Base-by-base conservation (phyloP, 441 rosid species). In the Populus hybrid region DNA sequence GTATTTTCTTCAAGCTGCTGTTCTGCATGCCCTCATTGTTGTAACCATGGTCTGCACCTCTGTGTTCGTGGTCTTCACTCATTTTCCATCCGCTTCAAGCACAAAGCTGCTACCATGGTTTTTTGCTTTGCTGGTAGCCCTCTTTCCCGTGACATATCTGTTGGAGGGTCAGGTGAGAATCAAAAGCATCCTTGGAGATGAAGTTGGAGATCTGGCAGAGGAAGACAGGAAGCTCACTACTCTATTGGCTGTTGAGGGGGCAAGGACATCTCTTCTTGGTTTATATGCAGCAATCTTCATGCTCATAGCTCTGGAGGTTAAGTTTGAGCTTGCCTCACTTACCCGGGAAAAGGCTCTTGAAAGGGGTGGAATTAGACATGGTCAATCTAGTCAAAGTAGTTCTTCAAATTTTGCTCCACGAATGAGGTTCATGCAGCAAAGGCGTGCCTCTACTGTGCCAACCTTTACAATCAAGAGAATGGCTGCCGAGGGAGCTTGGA, bases 401-500 rank as follows among this genome's bases (percentile, higher is more conserved):
- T 78, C 88, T 21, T 78, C 88, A 68, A 83, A 87, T 81, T 86
- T 88, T 79, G 91, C 91, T 16, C 85, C 94, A 38, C 85, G 98
- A 79, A 91, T 85, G 97, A 92, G 99, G 86, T 91, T 91, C 85
- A 89, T 96, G 96, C 98, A 94, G 85, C 98, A 92, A 75, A 97
- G 96, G 24, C 92, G 94, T 34, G 90, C 91, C 70, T 85, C 95
- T 74, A 75, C 91, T 28, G 90, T 85, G 40, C 93, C 94, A 61
- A 82, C 87, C 83, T 91, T 96, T 85, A 90, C 97, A 12, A 88
- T 94, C 75, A 95, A 92, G 90, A 91, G 89, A 85, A 94, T 96
- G 88, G 93, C 96, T 57, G 92, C 97, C 38, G 97, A 96, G 81
- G 99, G 98, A 73, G 97, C 98, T n/a, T 96, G 99, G 99, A 94